A percentile compares a stretch with the other conserved stretches of the same genome.
These are phyloP conservation scores for Colletotrichum zoysiae DNA, from an alignment of 2,329 filamentous ascomycete species.

Conservation along the genomic window DNA sequence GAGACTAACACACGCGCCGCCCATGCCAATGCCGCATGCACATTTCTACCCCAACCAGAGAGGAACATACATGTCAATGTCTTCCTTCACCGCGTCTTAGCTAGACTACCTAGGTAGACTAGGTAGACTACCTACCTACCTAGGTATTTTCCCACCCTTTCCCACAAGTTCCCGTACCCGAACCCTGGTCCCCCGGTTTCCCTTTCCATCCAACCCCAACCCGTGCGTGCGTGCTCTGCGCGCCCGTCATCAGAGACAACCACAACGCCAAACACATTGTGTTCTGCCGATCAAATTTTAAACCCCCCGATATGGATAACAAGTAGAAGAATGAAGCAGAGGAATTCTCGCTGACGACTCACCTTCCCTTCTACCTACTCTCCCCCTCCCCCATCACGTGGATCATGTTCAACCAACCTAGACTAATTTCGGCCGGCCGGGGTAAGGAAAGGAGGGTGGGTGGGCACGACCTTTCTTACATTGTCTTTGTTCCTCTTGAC, in stretches of 20 bases:
- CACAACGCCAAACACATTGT: constrained; percentile 42
- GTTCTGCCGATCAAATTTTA: constrained; percentile 39
- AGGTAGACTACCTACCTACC: no score
- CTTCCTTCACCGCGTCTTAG: constrained; percentile 37
- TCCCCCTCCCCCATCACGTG: constrained; percentile 29
- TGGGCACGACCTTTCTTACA: constrained; percentile 10
- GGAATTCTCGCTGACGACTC: background rate
- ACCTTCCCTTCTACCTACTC: constrained; percentile 20
- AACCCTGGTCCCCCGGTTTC: constrained; percentile 27
- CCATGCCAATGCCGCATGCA: constrained; percentile 28
- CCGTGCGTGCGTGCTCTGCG: constrained; percentile 11
- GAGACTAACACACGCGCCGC: constrained; percentile 38
- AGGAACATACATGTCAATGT: background rate
- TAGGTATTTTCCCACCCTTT: constrained; percentile 5
- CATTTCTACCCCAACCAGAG: constrained; percentile 11
- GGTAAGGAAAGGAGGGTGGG: constrained; percentile 1
- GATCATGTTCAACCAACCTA: constrained; percentile 28
- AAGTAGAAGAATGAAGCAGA: constrained; percentile 26
- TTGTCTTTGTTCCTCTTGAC: constrained; percentile 39
- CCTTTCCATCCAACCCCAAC: constrained; percentile 18
- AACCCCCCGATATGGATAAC: constrained; percentile 24
- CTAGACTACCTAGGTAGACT: no score
- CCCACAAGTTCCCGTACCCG: constrained; percentile 31
- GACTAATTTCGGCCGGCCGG: constrained; percentile 26
- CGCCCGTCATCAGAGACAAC: constrained; percentile 38